A percentile compares a stretch with the other conserved stretches of the same genome.
phyloP scores from a whole-genome alignment of 2,329 filamentous ascomycete species.

The Pseudocercospora ulei region DNA sequence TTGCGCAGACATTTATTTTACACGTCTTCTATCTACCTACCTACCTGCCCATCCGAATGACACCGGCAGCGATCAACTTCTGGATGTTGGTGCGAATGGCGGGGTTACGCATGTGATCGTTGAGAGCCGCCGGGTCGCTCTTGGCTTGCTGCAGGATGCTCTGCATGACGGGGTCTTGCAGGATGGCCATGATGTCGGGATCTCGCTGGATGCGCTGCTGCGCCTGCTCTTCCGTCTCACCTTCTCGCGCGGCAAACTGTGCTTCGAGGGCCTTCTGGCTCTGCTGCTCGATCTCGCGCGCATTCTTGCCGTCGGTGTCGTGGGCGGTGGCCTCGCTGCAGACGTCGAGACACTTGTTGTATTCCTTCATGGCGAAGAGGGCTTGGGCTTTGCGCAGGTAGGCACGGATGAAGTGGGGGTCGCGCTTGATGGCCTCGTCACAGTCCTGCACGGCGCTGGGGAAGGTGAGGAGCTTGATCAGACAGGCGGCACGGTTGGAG shows the following conservation, averaged over 20 bases:
- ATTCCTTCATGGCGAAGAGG: constrained; percentile 95
- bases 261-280: constrained; percentile 83
- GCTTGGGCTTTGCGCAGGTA: constrained; percentile 96
- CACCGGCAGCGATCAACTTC: constrained; percentile 85
- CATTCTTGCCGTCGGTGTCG: constrained; percentile 70
- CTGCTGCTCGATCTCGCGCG: constrained; percentile 85
- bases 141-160: constrained; percentile 93
- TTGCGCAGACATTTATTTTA: too few species aligned
- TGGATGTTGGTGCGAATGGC: constrained; percentile 79
- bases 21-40: too few species aligned
- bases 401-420: constrained; percentile 84
- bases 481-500: constrained; percentile 92
- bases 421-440: constrained; percentile 79
- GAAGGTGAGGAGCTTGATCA: constrained; percentile 94
- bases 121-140: constrained; percentile 77
- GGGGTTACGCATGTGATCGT: constrained; percentile 95
- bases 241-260: constrained; percentile 83
- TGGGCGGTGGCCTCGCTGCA: constrained; percentile 71
- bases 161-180: constrained; percentile 96
- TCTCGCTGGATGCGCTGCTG: constrained; percentile 71
- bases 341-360: constrained; percentile 84
- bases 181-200: constrained; percentile 66
- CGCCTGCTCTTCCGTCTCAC: constrained; percentile 86
- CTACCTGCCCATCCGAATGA: constrained; percentile 49
- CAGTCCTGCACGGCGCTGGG: constrained; percentile 89